Conservation (phyloP, 768 basidiomycete genomes). For the Lentinula lateritia region DNA sequence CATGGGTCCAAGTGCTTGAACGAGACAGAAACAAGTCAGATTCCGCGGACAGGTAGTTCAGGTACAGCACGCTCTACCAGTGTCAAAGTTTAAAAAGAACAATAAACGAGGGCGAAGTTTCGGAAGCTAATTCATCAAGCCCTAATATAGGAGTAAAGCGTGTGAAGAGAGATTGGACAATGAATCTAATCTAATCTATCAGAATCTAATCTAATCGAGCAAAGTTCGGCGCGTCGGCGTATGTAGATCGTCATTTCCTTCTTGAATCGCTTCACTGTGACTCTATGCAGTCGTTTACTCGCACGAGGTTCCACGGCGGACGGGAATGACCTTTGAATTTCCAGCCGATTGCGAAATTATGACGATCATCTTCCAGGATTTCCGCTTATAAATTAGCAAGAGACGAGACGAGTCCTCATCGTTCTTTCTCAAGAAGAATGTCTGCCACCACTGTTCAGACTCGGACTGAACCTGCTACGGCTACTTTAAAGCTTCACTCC, state of each 20-base stretch:
- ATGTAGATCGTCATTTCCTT: background rate
- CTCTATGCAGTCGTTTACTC: background rate
- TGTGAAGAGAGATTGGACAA: too few relatives aligned
- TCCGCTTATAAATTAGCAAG: background rate
- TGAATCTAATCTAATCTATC: slow-evolving; percentile 2
- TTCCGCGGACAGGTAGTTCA: background rate
- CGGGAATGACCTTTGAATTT: background rate
- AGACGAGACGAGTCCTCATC: background rate
- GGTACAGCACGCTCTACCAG: background rate
- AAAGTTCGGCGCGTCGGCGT: too few relatives aligned
- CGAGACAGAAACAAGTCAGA: background rate
- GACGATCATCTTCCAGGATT: background rate
- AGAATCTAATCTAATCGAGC: background rate
- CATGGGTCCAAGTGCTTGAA: background rate
- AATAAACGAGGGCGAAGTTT: background rate
- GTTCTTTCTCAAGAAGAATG: background rate
- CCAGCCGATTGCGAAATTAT: slow-evolving; percentile 4
- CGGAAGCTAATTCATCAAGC: background rate
- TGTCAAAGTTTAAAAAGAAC: background rate
- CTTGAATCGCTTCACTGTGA: background rate
- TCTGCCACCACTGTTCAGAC: slow-evolving; percentile 1
- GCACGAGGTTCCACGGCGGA: background rate
- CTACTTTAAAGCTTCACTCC: slow-evolving; percentile 8
- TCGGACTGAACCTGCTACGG: background rate
- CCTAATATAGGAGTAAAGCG: background rate